Percentiles rank a stretch among this genome's conserved stretches.
Evolutionary conservation across 805 yeast genomes (phyloP).

Genomic region (Komagataella pastoris): DNA sequence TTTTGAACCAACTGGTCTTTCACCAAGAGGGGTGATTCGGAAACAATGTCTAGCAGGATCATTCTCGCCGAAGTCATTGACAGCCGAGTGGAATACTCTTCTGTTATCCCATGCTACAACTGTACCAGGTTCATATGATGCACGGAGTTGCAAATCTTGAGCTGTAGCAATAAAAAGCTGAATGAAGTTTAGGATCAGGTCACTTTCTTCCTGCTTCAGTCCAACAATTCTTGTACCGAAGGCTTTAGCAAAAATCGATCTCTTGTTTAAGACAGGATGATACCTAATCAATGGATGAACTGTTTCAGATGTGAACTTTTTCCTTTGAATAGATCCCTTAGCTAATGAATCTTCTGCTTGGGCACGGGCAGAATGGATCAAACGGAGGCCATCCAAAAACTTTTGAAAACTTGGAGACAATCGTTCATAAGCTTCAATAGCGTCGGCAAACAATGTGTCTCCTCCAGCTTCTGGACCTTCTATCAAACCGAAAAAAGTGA

Average conservation of each 20-base stretch:
- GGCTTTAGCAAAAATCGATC: slow-evolving; percentile 41
- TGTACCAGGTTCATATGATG: slow-evolving; percentile 34
- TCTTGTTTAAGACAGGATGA: slow-evolving; percentile 60
- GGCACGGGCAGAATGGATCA: slow-evolving; percentile 54
- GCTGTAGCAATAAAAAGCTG: slow-evolving; percentile 1
- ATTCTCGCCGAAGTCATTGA: slow-evolving; percentile 31
- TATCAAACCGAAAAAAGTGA: slow-evolving; percentile 51
- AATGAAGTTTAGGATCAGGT: slow-evolving; percentile 30
- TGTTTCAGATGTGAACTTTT: slow-evolving; percentile 40
- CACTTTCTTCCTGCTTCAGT: slow-evolving; percentile 60
- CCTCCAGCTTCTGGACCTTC: slow-evolving; percentile 59
- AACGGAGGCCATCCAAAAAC: slow-evolving; percentile 47
- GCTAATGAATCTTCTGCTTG: slow-evolving; percentile 45
- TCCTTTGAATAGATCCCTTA: slow-evolving; percentile 53
- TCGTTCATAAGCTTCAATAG: slow-evolving; percentile 57
- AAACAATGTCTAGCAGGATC: slow-evolving; percentile 11
- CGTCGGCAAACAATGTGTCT: slow-evolving; percentile 69
- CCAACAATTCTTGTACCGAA: slow-evolving; percentile 61
- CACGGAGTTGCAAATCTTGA: slow-evolving; percentile 33
- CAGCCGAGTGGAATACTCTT: slow-evolving; percentile 33
- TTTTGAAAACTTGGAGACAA: slow-evolving; percentile 53
- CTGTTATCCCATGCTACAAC: slow-evolving; percentile 45
- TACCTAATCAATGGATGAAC: slow-evolving; percentile 61
- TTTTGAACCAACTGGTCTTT: slow-evolving; percentile 2
- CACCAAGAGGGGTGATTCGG: slow-evolving; percentile 4